phyloP scores from a whole-genome alignment of 768 basidiomycete species.

The Xerocomellus amylosporus region DNA sequence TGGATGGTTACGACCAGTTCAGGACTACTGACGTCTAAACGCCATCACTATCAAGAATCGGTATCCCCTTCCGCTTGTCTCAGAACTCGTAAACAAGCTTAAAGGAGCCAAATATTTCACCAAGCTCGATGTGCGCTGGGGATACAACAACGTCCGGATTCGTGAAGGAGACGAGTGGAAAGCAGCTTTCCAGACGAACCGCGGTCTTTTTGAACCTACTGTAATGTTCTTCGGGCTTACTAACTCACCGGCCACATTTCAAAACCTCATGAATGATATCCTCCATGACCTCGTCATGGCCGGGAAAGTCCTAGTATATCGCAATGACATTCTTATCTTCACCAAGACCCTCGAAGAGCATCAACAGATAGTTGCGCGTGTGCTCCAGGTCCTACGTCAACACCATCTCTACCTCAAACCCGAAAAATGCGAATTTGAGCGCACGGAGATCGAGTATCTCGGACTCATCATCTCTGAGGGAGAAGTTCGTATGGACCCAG shows the following conservation, averaged over 20 bases:
- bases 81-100: no score
- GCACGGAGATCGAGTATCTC: constrained; percentile 26
- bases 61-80: no score
- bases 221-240: constrained; percentile 5
- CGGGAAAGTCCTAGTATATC: constrained; percentile 29
- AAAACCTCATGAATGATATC: constrained; percentile 29
- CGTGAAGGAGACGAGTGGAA: not conserved
- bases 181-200: not conserved
- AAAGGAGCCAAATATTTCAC: no score
- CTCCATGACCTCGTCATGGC: constrained; percentile 29
- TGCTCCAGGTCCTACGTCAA: constrained; percentile 19
- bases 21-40: no score
- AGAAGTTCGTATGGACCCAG: constrained; percentile 36
- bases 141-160: no score
- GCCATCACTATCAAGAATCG: no score
- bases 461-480: constrained; percentile 30
- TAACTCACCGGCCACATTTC: constrained; percentile 34
- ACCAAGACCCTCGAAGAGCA: constrained; percentile 13
- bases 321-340: constrained; percentile 36
- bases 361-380: constrained; percentile 1
- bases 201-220: no score
- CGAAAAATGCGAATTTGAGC: constrained; percentile 26
- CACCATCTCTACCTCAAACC: constrained; percentile 16
- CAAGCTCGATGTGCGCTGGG: no score
- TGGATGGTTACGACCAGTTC: no score